phyloP scores from a whole-genome alignment of 2,329 filamentous ascomycete genomes.

The Domatiomyces catenatus region DNA sequence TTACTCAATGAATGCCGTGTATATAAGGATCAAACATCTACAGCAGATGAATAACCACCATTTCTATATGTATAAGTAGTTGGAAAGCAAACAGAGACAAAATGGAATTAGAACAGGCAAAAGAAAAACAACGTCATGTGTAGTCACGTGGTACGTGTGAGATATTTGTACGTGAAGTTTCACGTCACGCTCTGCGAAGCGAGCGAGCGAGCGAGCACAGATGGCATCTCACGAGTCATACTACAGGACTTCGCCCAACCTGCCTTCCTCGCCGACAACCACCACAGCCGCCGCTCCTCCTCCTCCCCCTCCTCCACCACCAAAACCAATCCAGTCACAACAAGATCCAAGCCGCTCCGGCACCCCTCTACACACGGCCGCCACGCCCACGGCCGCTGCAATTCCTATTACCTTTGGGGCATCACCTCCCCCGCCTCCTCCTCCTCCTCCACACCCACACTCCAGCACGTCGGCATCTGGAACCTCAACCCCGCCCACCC shows the following conservation, averaged over 20 bases:
- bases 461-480: neutral
- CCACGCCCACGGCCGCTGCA: neutral
- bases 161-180: no score
- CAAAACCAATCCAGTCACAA: conserved; percentile 56
- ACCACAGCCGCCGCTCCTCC: no score
- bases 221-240: neutral
- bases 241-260: neutral
- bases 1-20: no score
- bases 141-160: no score
- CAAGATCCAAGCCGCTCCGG: conserved; percentile 53
- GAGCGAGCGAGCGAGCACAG: no score
- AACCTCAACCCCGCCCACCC: neutral
- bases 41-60: no score
- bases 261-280: neutral
- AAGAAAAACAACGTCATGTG: no score
- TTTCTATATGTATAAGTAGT: no score
- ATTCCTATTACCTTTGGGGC: conserved; percentile 7
- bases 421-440: conserved; percentile 31
- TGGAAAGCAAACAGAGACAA: no score
- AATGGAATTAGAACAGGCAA: no score
- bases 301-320: conserved; percentile 47
- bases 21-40: no score
- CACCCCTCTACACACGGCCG: conserved; percentile 37
- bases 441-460: conserved; percentile 20
- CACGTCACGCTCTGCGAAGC: no score